Evolutionary conservation across 495 filamentous ascomycete genomes (phyloP).

Genomic region (Penicillium flavigenum): DNA sequence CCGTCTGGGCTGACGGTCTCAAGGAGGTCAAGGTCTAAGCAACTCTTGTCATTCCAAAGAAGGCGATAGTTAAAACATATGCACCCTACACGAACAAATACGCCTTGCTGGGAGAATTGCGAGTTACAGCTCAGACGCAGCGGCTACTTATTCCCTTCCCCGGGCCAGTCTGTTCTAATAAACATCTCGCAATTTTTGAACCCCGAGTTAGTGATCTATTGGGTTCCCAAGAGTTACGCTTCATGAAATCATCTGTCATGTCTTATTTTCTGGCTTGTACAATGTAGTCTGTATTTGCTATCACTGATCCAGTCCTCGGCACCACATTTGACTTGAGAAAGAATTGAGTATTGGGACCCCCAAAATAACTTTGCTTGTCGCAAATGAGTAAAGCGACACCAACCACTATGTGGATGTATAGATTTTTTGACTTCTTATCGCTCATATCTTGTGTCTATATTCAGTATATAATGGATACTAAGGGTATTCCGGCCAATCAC

Average conservation of each 20-base stretch:
- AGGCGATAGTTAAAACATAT: constrained; percentile 24
- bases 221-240: constrained; percentile 42
- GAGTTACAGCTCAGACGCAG: constrained; percentile 20
- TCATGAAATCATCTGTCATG: constrained; percentile 45
- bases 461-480: neutral
- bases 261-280: constrained; percentile 14
- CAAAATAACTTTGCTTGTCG: neutral
- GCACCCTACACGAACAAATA: constrained; percentile 36
- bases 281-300: neutral
- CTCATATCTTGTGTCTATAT: neutral
- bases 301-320: neutral
- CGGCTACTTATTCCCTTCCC: constrained; percentile 16
- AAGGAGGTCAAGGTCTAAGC: constrained; percentile 86
- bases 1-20: constrained; percentile 95
- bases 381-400: neutral
- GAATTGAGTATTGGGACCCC: neutral
- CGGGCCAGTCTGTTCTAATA: constrained; percentile 24
- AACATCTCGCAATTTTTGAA: constrained; percentile 29
- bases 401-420: neutral
- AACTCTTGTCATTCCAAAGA: constrained; percentile 5
- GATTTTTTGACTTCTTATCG: neutral
- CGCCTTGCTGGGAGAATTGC: constrained; percentile 24
- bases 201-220: constrained; percentile 35
- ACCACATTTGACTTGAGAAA: too few species aligned
- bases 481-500: constrained; percentile 21